Evolutionary conservation across 2,329 filamentous ascomycete species (phyloP).

Genomic region (Claviceps sp.): DNA sequence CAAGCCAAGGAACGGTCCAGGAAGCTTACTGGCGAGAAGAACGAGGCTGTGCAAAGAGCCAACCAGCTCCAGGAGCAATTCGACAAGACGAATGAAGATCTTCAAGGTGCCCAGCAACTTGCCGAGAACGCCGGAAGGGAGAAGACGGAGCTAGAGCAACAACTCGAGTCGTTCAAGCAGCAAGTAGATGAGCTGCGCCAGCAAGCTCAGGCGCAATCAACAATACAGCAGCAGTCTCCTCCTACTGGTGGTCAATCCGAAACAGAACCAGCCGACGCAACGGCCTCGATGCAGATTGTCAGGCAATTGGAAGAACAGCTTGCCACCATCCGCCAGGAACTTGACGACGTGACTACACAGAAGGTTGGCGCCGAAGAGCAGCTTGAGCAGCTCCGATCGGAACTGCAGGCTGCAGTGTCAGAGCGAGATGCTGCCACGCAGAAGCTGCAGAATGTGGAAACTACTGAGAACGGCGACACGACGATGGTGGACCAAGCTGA

Average conservation of each 20-base stretch:
- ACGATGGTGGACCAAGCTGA: background rate
- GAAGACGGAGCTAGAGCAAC: constrained; percentile 26
- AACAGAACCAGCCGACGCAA: constrained; percentile 19
- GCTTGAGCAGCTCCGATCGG: constrained; percentile 37
- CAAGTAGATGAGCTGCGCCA: constrained; percentile 26
- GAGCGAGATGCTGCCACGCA: constrained; percentile 50
- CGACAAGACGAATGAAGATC: constrained; percentile 36
- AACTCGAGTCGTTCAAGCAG: constrained; percentile 30
- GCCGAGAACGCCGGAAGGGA: constrained; percentile 19
- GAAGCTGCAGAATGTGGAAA: constrained; percentile 20
- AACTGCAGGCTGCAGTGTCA: constrained; percentile 47
- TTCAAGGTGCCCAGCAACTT: constrained; percentile 34
- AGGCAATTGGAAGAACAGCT: constrained; percentile 37
- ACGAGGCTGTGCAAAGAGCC: constrained; percentile 37
- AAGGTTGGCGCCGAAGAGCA: constrained; percentile 56
- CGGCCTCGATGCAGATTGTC: constrained; percentile 32
- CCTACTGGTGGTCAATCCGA: constrained; percentile 1
- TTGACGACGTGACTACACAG: constrained; percentile 52
- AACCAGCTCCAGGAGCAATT: constrained; percentile 38
- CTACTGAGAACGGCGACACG: constrained; percentile 7
- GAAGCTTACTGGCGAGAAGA: constrained; percentile 39
- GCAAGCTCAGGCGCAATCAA: constrained; percentile 15
- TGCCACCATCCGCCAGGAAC: constrained; percentile 39
- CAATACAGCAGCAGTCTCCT: background rate
- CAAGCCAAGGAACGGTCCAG: constrained; percentile 50